Conservation (phyloP, 2,329 filamentous ascomycete genomes). For the Beauveria bassiana region DNA sequence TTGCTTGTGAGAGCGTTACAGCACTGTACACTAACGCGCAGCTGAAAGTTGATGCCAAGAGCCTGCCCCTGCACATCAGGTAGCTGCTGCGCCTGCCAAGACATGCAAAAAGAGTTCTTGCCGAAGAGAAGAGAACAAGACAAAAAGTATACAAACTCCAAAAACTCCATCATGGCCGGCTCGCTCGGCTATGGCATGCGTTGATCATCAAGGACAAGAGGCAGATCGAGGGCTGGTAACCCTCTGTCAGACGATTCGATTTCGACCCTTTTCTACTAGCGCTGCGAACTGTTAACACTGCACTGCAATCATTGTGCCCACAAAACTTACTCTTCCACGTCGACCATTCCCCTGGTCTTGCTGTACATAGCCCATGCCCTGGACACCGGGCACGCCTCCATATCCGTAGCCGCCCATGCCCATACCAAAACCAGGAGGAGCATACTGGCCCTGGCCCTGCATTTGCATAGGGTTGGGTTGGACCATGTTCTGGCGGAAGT, state of each 20-base stretch:
- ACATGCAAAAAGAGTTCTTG: not conserved
- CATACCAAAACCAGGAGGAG: constrained; percentile 44
- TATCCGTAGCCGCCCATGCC: constrained; percentile 39
- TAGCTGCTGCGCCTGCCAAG: not conserved
- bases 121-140: not conserved
- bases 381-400: constrained; percentile 36
- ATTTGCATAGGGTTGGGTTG: constrained; percentile 41
- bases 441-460: constrained; percentile 36
- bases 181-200: constrained; percentile 9
- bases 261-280: not conserved
- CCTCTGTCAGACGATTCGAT: not conserved
- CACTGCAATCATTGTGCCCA: not conserved
- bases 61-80: constrained; percentile 2
- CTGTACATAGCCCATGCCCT: constrained; percentile 45
- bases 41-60: not conserved
- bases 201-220: constrained; percentile 8
- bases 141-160: constrained; percentile 5
- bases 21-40: not conserved
- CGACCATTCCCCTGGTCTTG: constrained; percentile 49
- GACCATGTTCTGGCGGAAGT: constrained; percentile 46
- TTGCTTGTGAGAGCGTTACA: not conserved
- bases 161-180: constrained; percentile 11
- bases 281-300: constrained; percentile 10
- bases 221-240: not conserved
- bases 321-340: constrained; percentile 48